Conservation (phyloP, 2,329 filamentous ascomycete genomes). For the Scedosporium aurantiacum region DNA sequence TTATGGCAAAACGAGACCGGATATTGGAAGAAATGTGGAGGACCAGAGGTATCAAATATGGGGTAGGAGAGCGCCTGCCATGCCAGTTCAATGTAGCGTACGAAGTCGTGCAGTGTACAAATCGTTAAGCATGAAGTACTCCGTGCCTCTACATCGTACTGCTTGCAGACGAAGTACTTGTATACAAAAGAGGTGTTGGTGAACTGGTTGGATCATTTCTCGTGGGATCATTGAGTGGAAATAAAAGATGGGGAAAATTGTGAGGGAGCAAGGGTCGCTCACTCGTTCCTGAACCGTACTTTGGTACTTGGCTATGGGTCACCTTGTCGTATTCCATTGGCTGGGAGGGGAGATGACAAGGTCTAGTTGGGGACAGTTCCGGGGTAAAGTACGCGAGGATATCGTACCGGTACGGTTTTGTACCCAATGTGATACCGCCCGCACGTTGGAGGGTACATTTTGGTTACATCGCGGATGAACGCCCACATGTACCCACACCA, state of each 20-base stretch:
- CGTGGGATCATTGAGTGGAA: neutral
- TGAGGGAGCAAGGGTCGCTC: neutral
- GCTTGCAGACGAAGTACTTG: neutral
- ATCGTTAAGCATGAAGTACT: neutral
- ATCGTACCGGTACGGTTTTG: neutral
- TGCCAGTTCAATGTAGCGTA: no score
- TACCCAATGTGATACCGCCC: neutral
- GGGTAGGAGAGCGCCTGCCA: no score
- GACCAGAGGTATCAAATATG: neutral
- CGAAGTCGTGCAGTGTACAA: no score
- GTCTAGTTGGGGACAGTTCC: neutral
- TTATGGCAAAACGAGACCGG: conserved; percentile 6
- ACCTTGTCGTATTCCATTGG: neutral
- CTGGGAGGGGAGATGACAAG: neutral
- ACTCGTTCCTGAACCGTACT: neutral
- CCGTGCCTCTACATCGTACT: neutral
- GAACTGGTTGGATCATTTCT: neutral
- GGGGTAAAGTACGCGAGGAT: neutral
- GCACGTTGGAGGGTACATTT: neutral
- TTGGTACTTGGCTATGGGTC: neutral
- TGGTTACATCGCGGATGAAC: neutral
- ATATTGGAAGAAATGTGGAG: conserved; percentile 2
- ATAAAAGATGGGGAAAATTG: neutral
- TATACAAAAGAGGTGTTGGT: no score
- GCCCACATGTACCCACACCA: neutral